Evolutionary conservation across 1,284 basidiomycete species (phyloP), one percentile per base, ranked within the genome.

Genomic region (Tilletia caries): DNA sequence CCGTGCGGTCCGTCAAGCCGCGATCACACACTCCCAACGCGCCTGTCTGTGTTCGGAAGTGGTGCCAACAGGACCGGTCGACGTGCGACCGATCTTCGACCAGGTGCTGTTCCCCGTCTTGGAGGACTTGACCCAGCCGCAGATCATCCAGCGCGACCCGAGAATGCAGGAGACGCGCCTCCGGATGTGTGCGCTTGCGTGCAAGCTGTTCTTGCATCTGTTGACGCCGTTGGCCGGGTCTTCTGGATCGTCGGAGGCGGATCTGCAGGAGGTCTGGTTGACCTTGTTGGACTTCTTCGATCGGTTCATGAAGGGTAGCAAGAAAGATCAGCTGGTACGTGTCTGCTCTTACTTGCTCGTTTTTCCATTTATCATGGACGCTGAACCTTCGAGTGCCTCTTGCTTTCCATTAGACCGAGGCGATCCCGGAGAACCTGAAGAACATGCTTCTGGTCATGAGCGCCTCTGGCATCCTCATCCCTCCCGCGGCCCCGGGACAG

Each of bases 401-500:
- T 41, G 37, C 15, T 41, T 15, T 15, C 25, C 68, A 20, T 23
- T 73, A 95, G 93, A 90, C 91, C 79, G 95, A 99, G 83, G 94
- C 95, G 0, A 88, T 97, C 33, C 92, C 92, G 0, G 96, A 99
- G 84, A 95, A 93, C 5, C 87, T 98, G 75, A 98, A 98, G 85
- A 98, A 98, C 82, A 92, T 97, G 41, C 85, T 98, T 29, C 88
- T 98, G 66, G 96, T 98, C 58, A 95, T 98, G 93, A 90, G 95
- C 79, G 91, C 93, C 0, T 90, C 90, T 0, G 88, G 88, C 3
- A 89, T 95, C 68, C 88, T 98, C 25, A 87, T 93, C 3, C 91
- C 91, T 1, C 90, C 91, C 8, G 85, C 4, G 76, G 82, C 0
- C 87, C 87, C 70, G 79, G 85, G 48, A 87, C 90, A 62, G 87